A percentile compares a stretch with the other conserved stretches of the same genome.
phyloP scores from a whole-genome alignment of 2,329 filamentous ascomycete species.

The Fusarium sulawesiense region DNA sequence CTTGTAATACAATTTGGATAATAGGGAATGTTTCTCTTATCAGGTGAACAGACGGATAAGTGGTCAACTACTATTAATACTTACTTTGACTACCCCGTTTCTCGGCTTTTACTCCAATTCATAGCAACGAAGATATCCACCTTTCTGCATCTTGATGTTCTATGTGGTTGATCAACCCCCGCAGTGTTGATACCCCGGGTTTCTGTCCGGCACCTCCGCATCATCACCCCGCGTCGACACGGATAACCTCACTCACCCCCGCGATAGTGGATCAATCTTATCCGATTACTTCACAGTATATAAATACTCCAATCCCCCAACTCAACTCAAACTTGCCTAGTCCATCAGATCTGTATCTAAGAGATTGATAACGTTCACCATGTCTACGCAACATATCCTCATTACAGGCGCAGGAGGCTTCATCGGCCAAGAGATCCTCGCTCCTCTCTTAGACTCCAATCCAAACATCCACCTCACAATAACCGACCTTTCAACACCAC shows the following conservation, averaged over 20 bases:
- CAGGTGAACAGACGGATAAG: conserved; percentile 1
- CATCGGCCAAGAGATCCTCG: conserved; percentile 70
- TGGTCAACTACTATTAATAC: not conserved
- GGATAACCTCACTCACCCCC: conserved; percentile 27
- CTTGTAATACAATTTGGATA: not conserved
- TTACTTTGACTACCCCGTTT: not conserved
- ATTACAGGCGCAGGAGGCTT: conserved; percentile 74
- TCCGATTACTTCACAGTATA: not conserved
- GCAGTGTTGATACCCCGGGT: conserved; percentile 17
- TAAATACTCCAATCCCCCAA: conserved; percentile 1
- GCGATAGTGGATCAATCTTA: conserved; percentile 30
- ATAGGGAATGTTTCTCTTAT: not conserved
- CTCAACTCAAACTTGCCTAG: not conserved
- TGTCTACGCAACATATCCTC: conserved; percentile 56
- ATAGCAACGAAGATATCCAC: not conserved
- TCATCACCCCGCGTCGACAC: conserved; percentile 28
- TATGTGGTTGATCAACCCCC: not conserved
- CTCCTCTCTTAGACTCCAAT: conserved; percentile 61
- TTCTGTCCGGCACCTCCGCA: conserved; percentile 40
- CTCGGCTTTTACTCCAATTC: conserved; percentile 1
- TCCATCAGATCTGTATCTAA: not conserved
- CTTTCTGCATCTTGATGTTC: not conserved
- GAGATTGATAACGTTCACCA: conserved; percentile 7
- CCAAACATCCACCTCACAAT: conserved; percentile 59
- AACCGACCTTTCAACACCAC: conserved; percentile 66